Base-by-base conservation (phyloP, 768 basidiomycete species). In the Podaxis rugospora region DNA sequence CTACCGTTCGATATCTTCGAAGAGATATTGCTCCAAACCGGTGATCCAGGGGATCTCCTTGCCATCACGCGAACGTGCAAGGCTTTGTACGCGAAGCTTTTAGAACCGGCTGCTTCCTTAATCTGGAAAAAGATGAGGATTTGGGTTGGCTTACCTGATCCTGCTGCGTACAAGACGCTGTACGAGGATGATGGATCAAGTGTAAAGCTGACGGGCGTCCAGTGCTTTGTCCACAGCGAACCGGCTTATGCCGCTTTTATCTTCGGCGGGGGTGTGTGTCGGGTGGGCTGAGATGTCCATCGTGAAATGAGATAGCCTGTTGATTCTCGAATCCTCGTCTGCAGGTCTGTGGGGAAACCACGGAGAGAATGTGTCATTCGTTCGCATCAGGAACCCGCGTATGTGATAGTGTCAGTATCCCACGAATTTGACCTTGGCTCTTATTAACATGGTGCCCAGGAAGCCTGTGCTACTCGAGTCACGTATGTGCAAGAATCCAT, bases 191-290 rank as follows among this genome's bases (percentile, higher is more conserved):
- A 51, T 51, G 57, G 49, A 35, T 18, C 57, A 5, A n/a, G 14
- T 18, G 18, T 5, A 35, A 42, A 28, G 3, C 4, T 28, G 4
- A 25, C 14, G n/a, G 52, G 59, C 4, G 59, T 55, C 14, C 13
- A 49, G 39, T 36, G 23, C 16, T 61, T 61, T 32, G 13, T 55
- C 44, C n/a, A 37, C 67, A 80, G 76, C 4, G 89, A 91, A 66
- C 66, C 83, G 0, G 74, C 81, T 0, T 88, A 85, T 68, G 86
- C 84, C n/a, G 82, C 87, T 0, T 82, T 89, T 57, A 62, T 90
- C 23, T 90, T 87, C 60, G 83, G 83, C 64, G 69, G 70, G 0
- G 86, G 87, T 0, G 16, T 62, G 1, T 91, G 89, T 64, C 80
- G 81, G 68, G 85, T 88, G 59, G 46, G 76, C 67, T 13, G 14